A percentile compares a stretch with the other conserved stretches of the same genome.
Conservation (phyloP, 371 early-diverging fungal species). For the Syncephalastrum monosporum region DNA sequence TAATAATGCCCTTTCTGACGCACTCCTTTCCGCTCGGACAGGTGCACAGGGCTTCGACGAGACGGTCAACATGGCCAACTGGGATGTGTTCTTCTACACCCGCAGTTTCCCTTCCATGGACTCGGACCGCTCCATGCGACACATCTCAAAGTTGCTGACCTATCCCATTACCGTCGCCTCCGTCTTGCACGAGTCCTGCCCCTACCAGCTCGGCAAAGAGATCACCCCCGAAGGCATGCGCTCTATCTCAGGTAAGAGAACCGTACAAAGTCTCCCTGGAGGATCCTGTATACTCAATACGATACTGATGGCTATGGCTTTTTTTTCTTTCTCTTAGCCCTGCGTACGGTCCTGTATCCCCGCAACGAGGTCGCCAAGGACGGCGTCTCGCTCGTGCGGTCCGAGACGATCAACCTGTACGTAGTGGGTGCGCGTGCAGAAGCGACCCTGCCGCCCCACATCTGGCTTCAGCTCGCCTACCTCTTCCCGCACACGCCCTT, state of each 20-base stretch:
- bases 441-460: conserved; percentile 73
- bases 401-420: conserved; percentile 69
- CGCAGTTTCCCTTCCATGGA: conserved; percentile 79
- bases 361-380: conserved; percentile 46
- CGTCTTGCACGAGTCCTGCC: conserved; percentile 71
- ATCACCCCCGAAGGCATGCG: conserved; percentile 75
- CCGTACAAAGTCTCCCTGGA: too few species aligned
- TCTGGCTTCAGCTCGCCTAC: conserved; percentile 77
- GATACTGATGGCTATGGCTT: too few species aligned
- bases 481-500: conserved; percentile 77
- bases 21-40: conserved; percentile 11
- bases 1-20: too few species aligned
- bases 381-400: conserved; percentile 43
- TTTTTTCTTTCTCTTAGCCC: conserved; percentile 48
- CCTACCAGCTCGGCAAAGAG: conserved; percentile 66
- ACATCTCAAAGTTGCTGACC: conserved; percentile 79
- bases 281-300: too few species aligned
- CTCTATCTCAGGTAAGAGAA: conserved; percentile 55
- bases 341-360: conserved; percentile 70
- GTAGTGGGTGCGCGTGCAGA: conserved; percentile 81
- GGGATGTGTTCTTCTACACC: conserved; percentile 84
- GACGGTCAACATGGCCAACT: conserved; percentile 75
- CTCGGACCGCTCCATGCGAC: conserved; percentile 74
- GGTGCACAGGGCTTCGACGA: conserved; percentile 76
- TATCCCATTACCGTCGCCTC: conserved; percentile 85